phyloP scores from a whole-genome alignment of 306 rosid species.

The Argentina anserina region DNA sequence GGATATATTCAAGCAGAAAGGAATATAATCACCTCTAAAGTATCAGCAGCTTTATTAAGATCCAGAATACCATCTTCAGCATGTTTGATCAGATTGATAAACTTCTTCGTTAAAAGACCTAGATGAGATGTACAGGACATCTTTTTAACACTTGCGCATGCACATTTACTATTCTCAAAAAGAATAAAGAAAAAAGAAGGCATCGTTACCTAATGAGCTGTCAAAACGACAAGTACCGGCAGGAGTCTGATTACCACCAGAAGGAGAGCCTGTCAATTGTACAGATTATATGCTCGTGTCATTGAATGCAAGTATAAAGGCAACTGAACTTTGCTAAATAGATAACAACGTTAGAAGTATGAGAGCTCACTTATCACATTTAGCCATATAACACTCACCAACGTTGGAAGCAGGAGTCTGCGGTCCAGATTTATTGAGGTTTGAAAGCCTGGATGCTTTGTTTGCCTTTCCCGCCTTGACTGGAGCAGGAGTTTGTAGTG shows the following conservation, averaged over 20 bases:
- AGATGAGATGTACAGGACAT: constrained; percentile 18
- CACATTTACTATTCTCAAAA: background rate
- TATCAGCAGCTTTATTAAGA: constrained; percentile 92
- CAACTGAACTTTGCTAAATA: background rate
- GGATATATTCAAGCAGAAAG: constrained; percentile 21
- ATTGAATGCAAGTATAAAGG: constrained; percentile 11
- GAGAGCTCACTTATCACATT: constrained; percentile 21
- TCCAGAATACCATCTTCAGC: constrained; percentile 77
- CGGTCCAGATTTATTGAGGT: constrained; percentile 66
- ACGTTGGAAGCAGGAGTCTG: constrained; percentile 67
- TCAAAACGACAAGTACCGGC: constrained; percentile 99
- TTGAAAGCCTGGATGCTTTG: constrained; percentile 69
- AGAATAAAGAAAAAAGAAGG: constrained; percentile 13
- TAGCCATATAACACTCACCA: constrained; percentile 45
- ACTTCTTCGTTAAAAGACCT: constrained; percentile 94
- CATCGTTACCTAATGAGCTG: constrained; percentile 79
- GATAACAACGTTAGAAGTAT: background rate
- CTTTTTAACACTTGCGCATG: constrained; percentile 16
- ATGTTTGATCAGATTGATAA: constrained; percentile 85
- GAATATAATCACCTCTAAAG: constrained; percentile 66
- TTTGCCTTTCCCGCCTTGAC: constrained; percentile 61
- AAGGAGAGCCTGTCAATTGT: constrained; percentile 76
- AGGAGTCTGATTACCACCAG: constrained; percentile 76
- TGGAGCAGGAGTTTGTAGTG: constrained; percentile 68
- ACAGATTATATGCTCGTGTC: constrained; percentile 13